Evolutionary conservation across 2,329 filamentous ascomycete genomes (phyloP), one percentile per base, ranked within the genome.

Genomic region (Dryadomyces quercus-mongolicae): DNA sequence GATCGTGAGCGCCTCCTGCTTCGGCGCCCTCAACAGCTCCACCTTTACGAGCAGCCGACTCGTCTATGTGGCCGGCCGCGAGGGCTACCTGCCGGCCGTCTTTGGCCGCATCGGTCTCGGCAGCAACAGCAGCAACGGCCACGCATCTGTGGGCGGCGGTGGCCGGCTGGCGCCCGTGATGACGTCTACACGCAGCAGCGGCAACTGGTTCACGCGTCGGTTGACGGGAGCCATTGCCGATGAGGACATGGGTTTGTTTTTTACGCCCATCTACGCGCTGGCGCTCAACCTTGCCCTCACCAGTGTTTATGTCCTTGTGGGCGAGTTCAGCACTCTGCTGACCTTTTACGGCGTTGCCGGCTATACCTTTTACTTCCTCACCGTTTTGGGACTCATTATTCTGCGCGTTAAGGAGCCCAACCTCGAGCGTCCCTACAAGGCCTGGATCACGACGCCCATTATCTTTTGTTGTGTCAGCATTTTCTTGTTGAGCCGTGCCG

Each of bases 281-380:
- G 64, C 86, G 2, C 81, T 97, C 61, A 98, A 98, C 68, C 78
- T 78, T 44, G 60, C 71, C 3, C 71, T 98, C 21, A 95, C 89
- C 1, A 71, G 78, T 3, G 71, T 78, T 1, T 98, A 97, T 71
- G 83, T 95, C 58, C 64, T 86, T 2, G 82, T 95, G 5, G 93
- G 93, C 68, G 89, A 95, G 67, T 97, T 98, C 66, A 77, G 82
- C 52, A 95, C 92, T 0, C 79, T 98, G 2, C 78, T 97, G 55
- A 97, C 93, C 0, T 98, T 98, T 67, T 97, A 97, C 70, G 93
- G 93, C 55, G 93, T 98, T 13, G 93, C 93, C 0, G 91, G 91
- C 15, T 98, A 98, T 67, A 88, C 88, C 0, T 98, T 98, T 66
- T 98, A 98, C 72, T 98, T 98, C 68, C 73, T 95, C 54, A 94